Conservation (phyloP, 192 early-diverging fungal species). For the Coemansia sp. region DNA sequence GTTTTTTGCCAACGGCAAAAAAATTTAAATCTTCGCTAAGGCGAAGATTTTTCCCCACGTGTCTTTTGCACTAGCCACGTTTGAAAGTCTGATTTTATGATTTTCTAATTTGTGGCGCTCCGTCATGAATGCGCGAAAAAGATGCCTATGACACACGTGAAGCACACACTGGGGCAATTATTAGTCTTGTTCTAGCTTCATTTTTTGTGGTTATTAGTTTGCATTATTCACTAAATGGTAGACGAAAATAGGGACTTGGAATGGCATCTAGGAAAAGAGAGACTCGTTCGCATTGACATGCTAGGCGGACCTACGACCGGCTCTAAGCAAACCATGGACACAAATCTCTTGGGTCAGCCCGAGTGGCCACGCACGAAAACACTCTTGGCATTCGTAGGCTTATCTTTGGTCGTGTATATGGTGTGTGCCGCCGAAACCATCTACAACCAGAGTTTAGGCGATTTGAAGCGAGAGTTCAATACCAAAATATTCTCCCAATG, state of each 20-base stretch:
- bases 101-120: not conserved
- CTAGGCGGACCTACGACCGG: not conserved
- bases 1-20: no score
- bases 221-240: not conserved
- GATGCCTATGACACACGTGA: not conserved
- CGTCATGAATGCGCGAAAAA: not conserved
- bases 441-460: conserved; percentile 69
- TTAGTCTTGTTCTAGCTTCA: not conserved
- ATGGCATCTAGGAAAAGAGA: not conserved
- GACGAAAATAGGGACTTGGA: not conserved
- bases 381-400: conserved; percentile 19
- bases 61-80: not conserved
- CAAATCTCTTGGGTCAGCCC: conserved; percentile 44
- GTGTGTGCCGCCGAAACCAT: conserved; percentile 78
- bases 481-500: conserved; percentile 69
- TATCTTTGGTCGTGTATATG: conserved; percentile 67
- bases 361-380: conserved; percentile 34
- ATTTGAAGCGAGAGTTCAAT: conserved; percentile 67
- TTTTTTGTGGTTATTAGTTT: not conserved
- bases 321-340: conserved; percentile 12
- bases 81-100: not conserved
- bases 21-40: no score
- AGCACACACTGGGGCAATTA: not conserved
- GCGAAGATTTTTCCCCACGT: not conserved
- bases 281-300: not conserved